Evolutionary conservation across 1,284 basidiomycete genomes (phyloP).

Genomic region (Pseudozyma sp.): DNA sequence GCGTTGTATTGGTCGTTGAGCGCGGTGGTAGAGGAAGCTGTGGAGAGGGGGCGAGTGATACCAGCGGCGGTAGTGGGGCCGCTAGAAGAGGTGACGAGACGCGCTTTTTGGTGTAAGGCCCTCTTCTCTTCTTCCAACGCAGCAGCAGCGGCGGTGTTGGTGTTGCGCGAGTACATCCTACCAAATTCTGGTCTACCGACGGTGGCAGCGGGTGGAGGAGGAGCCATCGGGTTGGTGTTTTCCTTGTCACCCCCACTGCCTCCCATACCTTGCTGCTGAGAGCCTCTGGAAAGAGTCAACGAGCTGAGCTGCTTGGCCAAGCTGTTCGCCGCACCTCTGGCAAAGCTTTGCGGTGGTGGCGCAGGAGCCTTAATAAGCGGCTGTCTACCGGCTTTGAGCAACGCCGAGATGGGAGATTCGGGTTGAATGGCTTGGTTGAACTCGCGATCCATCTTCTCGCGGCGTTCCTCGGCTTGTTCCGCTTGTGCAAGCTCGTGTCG

Average conservation of each 20-base stretch:
- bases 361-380: constrained; percentile 60
- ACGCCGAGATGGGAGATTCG: constrained; percentile 89
- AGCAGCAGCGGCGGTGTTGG: constrained; percentile 13
- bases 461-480: constrained; percentile 53
- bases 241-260: constrained; percentile 54
- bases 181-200: constrained; percentile 29
- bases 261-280: not conserved
- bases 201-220: constrained; percentile 21
- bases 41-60: constrained; percentile 16
- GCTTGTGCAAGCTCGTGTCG: constrained; percentile 56
- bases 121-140: constrained; percentile 11
- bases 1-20: constrained; percentile 11
- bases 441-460: constrained; percentile 79
- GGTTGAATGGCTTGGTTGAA: constrained; percentile 96
- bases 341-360: constrained; percentile 30
- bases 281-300: constrained; percentile 22
- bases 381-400: constrained; percentile 74
- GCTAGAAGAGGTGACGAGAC: constrained; percentile 27
- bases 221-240: constrained; percentile 52
- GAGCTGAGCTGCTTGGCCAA: constrained; percentile 46
- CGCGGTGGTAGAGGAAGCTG: constrained; percentile 7
- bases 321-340: constrained; percentile 25
- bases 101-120: constrained; percentile 53
- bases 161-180: constrained; percentile 30
- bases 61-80: not conserved